These are phyloP conservation scores for Apiospora aurea DNA, from an alignment of 2,329 filamentous ascomycete genomes.

Conservation along the genomic window DNA sequence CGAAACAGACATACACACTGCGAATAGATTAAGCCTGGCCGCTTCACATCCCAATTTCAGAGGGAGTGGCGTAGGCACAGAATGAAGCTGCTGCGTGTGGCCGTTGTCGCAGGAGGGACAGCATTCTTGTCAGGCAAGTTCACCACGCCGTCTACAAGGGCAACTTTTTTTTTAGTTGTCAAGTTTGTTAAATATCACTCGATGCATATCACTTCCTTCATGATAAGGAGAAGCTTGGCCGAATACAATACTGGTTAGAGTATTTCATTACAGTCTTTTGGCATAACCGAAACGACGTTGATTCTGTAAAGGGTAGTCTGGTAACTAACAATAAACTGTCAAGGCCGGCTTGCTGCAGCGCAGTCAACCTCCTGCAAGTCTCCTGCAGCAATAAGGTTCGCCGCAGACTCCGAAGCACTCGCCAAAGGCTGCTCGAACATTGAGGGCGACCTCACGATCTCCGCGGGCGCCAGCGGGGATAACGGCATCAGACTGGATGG, in stretches of 20 bases:
- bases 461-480: neutral
- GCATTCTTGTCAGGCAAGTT: neutral
- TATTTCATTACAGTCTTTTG: neutral
- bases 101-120: neutral
- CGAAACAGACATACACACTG: neutral
- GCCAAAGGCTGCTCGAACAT: neutral
- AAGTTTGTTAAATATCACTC: rapidly evolving
- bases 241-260: neutral
- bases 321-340: neutral
- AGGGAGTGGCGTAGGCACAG: neutral
- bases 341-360: neutral
- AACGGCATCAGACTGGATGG: neutral
- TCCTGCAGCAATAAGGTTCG: neutral
- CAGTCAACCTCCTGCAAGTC: slow-evolving; percentile 9
- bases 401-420: neutral
- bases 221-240: neutral
- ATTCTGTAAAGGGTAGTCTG: neutral
- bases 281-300: neutral
- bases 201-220: neutral
- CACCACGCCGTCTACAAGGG: neutral
- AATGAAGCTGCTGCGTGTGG: slow-evolving; percentile 1
- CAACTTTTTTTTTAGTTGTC: neutral
- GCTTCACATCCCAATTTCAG: neutral
- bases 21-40: neutral
- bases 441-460: slow-evolving; percentile 14